Evolutionary conservation across 139 green algal species (phyloP), one percentile per base, ranked within the genome.

Genomic region (Coelastrella sp.): DNA sequence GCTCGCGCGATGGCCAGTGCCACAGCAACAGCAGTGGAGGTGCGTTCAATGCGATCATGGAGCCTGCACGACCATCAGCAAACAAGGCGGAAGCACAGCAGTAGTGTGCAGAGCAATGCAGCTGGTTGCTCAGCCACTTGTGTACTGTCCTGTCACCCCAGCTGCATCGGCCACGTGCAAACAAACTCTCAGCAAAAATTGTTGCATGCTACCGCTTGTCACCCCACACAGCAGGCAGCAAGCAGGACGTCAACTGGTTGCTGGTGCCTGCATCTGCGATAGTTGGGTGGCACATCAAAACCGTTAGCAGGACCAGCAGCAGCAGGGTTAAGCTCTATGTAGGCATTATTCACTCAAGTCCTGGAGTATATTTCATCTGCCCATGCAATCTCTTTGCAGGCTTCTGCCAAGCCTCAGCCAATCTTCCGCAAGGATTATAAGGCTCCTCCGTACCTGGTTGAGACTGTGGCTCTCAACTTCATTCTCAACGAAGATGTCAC

Each of bases 341-440:
- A 76, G 15, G 72, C 72, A 78, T 78, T n/a, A 78, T 78, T 12
- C 72, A 78, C 20, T 49, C 35, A 49, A 49, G 35, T 49, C 35
- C 35, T 49, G 35, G 35, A 1, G 3, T 49, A 49, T 49, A 49
- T 49, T 3, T 49, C 35, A 49, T 49, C 35, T 49, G 35, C 35
- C 35, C 35, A 49, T 70, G 63, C 15, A 14, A 14, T 9, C 1
- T 6, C 24, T 87, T 0, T 65, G 15, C 82, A 87, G 82, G 63
- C 82, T 61, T 25, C 82, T 35, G 61, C 63, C 20, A 88, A 88
- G 84, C 91, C 89, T 60, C 85, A 92, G 85, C 80, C 90, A 70
- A 95, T 93, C 76, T 94, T 94, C 90, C 89, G 94, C 7, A 94
- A 95, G 90, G 96, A 98, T 92, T 99, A 98, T 91, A 95, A 92